Evolutionary conservation across 2,329 filamentous ascomycete genomes (phyloP).

Genomic region (Cercospora beticola): DNA sequence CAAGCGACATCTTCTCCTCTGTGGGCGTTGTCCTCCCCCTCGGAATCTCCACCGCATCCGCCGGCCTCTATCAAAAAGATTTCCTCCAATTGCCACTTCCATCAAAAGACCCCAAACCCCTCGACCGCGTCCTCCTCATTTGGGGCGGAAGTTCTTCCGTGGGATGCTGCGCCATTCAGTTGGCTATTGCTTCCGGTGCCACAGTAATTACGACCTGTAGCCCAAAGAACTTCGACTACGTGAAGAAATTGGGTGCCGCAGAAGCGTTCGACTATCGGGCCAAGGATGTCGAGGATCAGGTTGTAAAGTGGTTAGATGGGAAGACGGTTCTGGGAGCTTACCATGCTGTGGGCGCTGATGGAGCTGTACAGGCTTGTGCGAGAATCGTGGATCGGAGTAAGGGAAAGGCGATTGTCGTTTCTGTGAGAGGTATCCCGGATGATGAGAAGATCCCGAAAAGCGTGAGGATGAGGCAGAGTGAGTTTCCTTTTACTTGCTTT

Average conservation of each 20-base stretch:
- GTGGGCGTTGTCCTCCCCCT: constrained; percentile 46
- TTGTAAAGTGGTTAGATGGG: constrained; percentile 32
- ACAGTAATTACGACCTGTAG: constrained; percentile 41
- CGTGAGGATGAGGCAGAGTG: constrained; percentile 31
- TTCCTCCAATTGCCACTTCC: constrained; percentile 31
- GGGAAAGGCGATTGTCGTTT: constrained; percentile 35
- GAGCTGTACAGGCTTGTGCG: constrained; percentile 31
- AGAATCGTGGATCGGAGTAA: constrained; percentile 30
- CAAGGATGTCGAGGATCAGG: constrained; percentile 30
- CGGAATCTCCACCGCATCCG: constrained; percentile 44
- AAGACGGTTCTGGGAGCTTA: constrained; percentile 36
- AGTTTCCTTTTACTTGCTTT: constrained; percentile 6
- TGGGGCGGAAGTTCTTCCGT: constrained; percentile 58
- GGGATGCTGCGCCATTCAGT: constrained; percentile 51
- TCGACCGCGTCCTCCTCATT: constrained; percentile 45
- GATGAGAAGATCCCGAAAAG: constrained; percentile 28
- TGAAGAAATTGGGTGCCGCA: constrained; percentile 48
- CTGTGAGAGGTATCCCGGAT: constrained; percentile 28
- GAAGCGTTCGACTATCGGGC: constrained; percentile 51
- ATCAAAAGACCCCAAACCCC: constrained; percentile 17
- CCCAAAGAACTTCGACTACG: constrained; percentile 42
- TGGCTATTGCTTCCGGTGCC: constrained; percentile 52
- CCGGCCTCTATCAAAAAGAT: constrained; percentile 34
- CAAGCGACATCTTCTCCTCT: constrained; percentile 40
- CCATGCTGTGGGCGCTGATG: constrained; percentile 32